Conservation (phyloP, 345 rosid genomes). For the Brassica juncea region DNA sequence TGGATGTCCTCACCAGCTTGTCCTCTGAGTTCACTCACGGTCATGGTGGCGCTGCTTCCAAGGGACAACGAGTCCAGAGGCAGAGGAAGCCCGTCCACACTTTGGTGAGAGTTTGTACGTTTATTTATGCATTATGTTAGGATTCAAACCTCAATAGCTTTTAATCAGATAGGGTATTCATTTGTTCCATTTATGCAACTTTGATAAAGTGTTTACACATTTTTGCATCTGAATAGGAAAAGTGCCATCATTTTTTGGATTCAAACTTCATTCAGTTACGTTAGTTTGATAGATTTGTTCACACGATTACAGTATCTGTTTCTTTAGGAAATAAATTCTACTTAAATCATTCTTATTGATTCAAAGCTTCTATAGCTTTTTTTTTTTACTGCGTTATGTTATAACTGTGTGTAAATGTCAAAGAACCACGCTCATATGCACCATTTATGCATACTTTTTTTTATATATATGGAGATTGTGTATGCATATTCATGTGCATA, state of each 20-base stretch:
- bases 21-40: constrained; percentile 42
- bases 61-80: constrained; percentile 17
- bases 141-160: no score
- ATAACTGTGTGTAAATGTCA: neutral
- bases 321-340: constrained; percentile 1
- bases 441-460: neutral
- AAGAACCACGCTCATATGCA: neutral
- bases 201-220: neutral
- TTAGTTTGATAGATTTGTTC: neutral
- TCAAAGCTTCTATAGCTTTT: neutral
- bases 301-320: neutral
- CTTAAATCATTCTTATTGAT: neutral
- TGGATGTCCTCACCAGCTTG: constrained; percentile 49
- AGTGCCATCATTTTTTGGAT: neutral
- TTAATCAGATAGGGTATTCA: neutral
- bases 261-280: constrained; percentile 3
- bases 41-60: constrained; percentile 17
- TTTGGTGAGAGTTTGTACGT: constrained; percentile 47
- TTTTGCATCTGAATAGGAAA: no score
- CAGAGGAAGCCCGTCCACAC: constrained; percentile 15
- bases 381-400: neutral
- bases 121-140: no score
- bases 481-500: neutral
- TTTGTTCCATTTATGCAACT: no score
- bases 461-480: neutral